Evolutionary conservation across 129 eudicot genomes (phyloP), one percentile per base, ranked within the genome.

Genomic region (Saussurea involucrata): DNA sequence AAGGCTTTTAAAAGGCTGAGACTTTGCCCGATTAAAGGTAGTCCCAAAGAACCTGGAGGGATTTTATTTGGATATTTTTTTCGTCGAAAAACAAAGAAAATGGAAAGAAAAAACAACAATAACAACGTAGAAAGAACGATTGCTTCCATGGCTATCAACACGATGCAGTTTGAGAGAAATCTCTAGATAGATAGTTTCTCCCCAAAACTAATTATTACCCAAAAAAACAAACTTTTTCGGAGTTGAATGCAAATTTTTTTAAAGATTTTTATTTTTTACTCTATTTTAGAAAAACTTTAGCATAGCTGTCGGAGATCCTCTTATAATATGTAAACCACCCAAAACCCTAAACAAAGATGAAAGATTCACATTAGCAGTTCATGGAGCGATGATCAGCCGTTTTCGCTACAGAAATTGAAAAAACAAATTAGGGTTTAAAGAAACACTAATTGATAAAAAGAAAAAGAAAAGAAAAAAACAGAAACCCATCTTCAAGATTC

Each of bases 1-100:
- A 85, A 57, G 34, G 85, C 85, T 60, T 32, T 71, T 31, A 81
- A 36, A 68, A 85, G 73, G 21, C 63, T 20, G 29, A 85, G 44
- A 69, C 81, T 81, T 21, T 85, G 85, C 49, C 85, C 83, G 10
- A 81, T 81, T 0, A 85, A 3, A 3, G 88, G 85, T 36, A 85
- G n/a, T 9, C 88, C 85, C 33, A 77, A 28, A 29, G 81, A 77
- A 53, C 85, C 88, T 0, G 83, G 85, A 44, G 88, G 78, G 17
- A 73, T 80, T 24, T 66, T 58, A 17, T 32, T 27, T 0, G 61
- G 21, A 25, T 32, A 10, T 27, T 32, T 63, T n/a, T 81, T 81
- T 25, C 15, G 8, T 0, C 9, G 61, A 1, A 75, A 74, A 64
- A 75, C 8, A 15, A 68, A 55, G 18, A 63, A 63, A 2, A 63